These are phyloP conservation scores for Lantana camara DNA, from an alignment of 257 asterid genomes.

Conservation along the genomic window DNA sequence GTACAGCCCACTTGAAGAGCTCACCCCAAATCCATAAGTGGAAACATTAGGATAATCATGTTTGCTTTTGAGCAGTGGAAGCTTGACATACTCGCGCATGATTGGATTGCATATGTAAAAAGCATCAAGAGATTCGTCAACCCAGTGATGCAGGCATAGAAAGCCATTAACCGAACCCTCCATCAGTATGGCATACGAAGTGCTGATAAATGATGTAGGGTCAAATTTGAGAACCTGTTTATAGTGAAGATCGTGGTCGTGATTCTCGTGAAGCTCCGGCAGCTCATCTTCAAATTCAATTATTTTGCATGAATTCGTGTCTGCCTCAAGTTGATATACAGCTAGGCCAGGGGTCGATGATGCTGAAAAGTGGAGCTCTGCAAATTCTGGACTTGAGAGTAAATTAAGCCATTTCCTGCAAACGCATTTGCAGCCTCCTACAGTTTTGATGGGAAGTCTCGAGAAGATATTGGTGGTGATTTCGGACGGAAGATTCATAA, in stretches of 20 bases:
- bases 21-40: constrained; percentile 47
- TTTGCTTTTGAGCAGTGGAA: constrained; percentile 23
- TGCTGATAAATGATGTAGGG: not conserved
- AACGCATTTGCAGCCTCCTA: constrained; percentile 29
- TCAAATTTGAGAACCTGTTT: constrained; percentile 20
- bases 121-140: not conserved
- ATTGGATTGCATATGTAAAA: constrained; percentile 48
- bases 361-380: constrained; percentile 23
- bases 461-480: constrained; percentile 34
- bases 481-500: constrained; percentile 29
- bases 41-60: constrained; percentile 13
- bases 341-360: constrained; percentile 32
- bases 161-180: constrained; percentile 35
- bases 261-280: too few species aligned
- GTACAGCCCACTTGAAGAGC: constrained; percentile 21
- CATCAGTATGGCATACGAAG: not conserved
- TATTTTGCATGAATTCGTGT: not conserved
- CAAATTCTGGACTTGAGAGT: constrained; percentile 27
- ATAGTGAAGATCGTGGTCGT: constrained; percentile 27
- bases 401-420: constrained; percentile 39
- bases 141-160: constrained; percentile 9
- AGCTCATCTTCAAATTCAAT: constrained; percentile 26
- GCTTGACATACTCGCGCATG: constrained; percentile 31
- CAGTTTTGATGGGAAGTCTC: constrained; percentile 31
- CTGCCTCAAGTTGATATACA: not conserved